phyloP scores from a whole-genome alignment of 345 rosid genomes.

The Laguncularia racemosa region DNA sequence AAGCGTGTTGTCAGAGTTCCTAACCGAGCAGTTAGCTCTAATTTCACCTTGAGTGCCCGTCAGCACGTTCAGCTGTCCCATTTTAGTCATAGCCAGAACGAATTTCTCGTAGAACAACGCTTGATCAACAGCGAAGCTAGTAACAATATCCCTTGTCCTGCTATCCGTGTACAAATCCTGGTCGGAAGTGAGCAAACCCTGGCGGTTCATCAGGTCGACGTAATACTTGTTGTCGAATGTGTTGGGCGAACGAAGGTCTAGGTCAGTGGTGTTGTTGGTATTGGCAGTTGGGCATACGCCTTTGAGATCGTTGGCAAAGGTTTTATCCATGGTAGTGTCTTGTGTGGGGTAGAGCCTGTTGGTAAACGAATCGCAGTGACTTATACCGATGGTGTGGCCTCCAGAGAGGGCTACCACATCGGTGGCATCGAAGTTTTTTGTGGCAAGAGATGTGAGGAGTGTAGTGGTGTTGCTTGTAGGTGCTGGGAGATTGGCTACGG shows the following conservation, averaged over 20 bases:
- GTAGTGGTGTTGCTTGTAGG: conserved; percentile 29
- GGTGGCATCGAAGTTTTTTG: conserved; percentile 43
- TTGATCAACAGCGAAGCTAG: conserved; percentile 49
- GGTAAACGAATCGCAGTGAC: conserved; percentile 57
- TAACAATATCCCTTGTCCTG: conserved; percentile 53
- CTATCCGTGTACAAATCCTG: conserved; percentile 62
- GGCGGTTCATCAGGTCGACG: conserved; percentile 68
- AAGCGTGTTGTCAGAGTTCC: conserved; percentile 31
- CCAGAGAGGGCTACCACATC: conserved; percentile 89
- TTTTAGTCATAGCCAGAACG: conserved; percentile 48
- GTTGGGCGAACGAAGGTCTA: conserved; percentile 60
- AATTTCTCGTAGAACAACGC: conserved; percentile 61
- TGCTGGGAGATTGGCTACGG: conserved; percentile 50
- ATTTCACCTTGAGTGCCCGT: conserved; percentile 64
- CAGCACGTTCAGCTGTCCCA: conserved; percentile 61
- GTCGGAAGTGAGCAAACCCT: conserved; percentile 81
- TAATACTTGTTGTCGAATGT: conserved; percentile 79
- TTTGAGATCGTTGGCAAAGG: conserved; percentile 51
- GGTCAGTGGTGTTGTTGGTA: conserved; percentile 34
- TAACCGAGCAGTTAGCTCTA: conserved; percentile 63
- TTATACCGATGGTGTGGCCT: conserved; percentile 74
- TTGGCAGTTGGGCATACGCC: conserved; percentile 37
- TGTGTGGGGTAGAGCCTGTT: conserved; percentile 67
- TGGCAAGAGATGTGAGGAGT: conserved; percentile 35
- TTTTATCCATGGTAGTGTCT: conserved; percentile 64